Evolutionary conservation across 163 green algal genomes (phyloP), one percentile per base, ranked within the genome.

Genomic region (Scenedesmus sp.): DNA sequence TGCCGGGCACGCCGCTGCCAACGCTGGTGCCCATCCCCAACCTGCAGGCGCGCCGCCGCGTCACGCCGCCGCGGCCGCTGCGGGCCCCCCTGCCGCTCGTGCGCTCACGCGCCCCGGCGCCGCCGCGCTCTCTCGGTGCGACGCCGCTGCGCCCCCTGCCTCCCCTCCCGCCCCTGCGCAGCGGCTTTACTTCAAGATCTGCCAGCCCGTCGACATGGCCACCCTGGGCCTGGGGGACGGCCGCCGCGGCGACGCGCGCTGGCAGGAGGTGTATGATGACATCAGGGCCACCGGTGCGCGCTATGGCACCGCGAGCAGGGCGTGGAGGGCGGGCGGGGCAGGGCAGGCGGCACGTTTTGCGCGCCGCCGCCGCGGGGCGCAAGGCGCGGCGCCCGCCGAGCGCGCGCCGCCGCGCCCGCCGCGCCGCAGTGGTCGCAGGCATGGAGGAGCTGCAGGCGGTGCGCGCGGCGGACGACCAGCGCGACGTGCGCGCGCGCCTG

Each of bases 151-250:
- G n/a, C n/a, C n/a, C n/a, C n/a, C n/a, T n/a, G n/a, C n/a, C n/a
- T n/a, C n/a, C n/a, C n/a, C n/a, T n/a, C n/a, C n/a, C n/a, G n/a
- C n/a, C n/a, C n/a, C n/a, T n/a, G n/a, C n/a, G 77, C n/a, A 90
- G 51, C 85, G 91, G 2, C 70, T 95, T 47, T 95, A 95, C 81
- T 95, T 94, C 88, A 91, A 88, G 84, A 88, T 88, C 42, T 70
- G 77, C 45, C 45, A 62, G 54, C 88, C 91, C 6, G 71, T 94
- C 17, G 88, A 94, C 83, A 83, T 84, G 0, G 34, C 60, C 0
- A 50, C 69, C 6, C 71, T 86, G 36, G 65, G 75, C 10, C 70
- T 86, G 60, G n/a, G n/a, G n/a, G 56, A 84, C 42, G 81, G 91
- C 24, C 24, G 64, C 26, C 31, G 44, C 14, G 80, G 86, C 39